A percentile compares a stretch with the other conserved stretches of the same genome.
phyloP scores from a whole-genome alignment of 352 stramenopile species.

The Phytophthora pluvialis region DNA sequence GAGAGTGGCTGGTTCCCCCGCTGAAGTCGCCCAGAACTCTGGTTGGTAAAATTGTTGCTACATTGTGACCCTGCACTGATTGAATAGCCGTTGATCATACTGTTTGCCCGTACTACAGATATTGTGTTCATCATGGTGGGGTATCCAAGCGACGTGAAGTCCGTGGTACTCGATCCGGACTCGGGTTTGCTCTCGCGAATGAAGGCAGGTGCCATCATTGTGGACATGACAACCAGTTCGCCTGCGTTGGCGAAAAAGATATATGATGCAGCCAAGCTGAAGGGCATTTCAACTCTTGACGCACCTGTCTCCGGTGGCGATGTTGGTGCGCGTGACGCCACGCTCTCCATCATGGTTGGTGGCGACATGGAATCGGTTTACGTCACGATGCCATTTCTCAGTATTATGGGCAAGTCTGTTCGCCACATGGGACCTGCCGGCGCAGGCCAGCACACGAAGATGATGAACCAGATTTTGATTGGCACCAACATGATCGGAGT shows the following conservation, averaged over 20 bases:
- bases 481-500: constrained; percentile 91
- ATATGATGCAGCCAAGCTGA: constrained; percentile 70
- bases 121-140: constrained; percentile 93
- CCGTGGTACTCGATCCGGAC: constrained; percentile 73
- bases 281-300: constrained; percentile 79
- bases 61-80: background rate
- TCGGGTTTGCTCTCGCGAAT: constrained; percentile 74
- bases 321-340: constrained; percentile 86
- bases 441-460: constrained; percentile 91
- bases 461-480: constrained; percentile 93
- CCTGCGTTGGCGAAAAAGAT: constrained; percentile 91
- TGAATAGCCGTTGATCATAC: constrained; percentile 1
- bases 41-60: constrained; percentile 37
- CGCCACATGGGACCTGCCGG: constrained; percentile 87
- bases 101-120: constrained; percentile 44
- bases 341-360: constrained; percentile 92
- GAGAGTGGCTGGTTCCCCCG: constrained; percentile 70
- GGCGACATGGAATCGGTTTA: constrained; percentile 87
- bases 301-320: constrained; percentile 89
- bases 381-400: constrained; percentile 84
- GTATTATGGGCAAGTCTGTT: constrained; percentile 91
- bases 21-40: constrained; percentile 79
- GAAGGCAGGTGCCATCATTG: constrained; percentile 82
- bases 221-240: constrained; percentile 92
- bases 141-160: constrained; percentile 84